Percentiles rank a stretch among this genome's conserved stretches.
phyloP scores from a whole-genome alignment of 2,329 filamentous ascomycete species.

The Sclerotinia glacialis region DNA sequence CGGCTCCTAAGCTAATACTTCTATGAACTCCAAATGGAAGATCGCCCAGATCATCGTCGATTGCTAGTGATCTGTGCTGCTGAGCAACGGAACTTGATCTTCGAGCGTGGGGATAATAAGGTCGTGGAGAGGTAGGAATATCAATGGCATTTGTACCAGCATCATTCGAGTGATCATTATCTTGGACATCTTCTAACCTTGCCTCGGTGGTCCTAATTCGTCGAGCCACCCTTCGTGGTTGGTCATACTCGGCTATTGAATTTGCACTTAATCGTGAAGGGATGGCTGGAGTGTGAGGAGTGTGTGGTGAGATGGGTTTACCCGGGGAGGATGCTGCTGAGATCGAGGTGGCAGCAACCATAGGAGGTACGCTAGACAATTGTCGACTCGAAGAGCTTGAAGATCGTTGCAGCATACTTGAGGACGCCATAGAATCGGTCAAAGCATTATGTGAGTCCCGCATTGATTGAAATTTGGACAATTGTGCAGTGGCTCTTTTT shows the following conservation, averaged over 20 bases:
- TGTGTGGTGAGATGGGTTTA: slow-evolving; percentile 86
- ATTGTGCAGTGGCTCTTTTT: slow-evolving; percentile 72
- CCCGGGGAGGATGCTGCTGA: slow-evolving; percentile 87
- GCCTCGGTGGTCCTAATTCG: slow-evolving; percentile 31
- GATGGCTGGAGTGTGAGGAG: slow-evolving; percentile 88
- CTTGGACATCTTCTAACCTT: slow-evolving; percentile 32
- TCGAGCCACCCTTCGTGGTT: slow-evolving; percentile 33
- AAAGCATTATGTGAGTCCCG: slow-evolving; percentile 83
- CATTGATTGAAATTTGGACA: slow-evolving; percentile 85
- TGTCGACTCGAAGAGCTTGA: slow-evolving; percentile 69
- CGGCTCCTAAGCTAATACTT: slow-evolving; percentile 65
- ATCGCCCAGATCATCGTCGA: slow-evolving; percentile 60
- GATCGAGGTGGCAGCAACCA: slow-evolving; percentile 68
- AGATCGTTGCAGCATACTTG: slow-evolving; percentile 77
- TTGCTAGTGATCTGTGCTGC: slow-evolving; percentile 52
- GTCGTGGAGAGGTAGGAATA: slow-evolving; percentile 68
- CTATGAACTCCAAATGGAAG: slow-evolving; percentile 59
- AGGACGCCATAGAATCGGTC: slow-evolving; percentile 91
- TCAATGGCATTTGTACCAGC: slow-evolving; percentile 66
- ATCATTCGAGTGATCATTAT: slow-evolving; percentile 42
- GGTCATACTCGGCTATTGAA: slow-evolving; percentile 69
- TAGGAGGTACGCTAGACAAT: slow-evolving; percentile 59
- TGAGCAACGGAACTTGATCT: slow-evolving; percentile 70
- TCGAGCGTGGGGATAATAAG: slow-evolving; percentile 51
- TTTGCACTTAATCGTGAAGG: slow-evolving; percentile 91